These are phyloP conservation scores for Wallacemonas sp. DNA, from an alignment of 208 protist species.

Conservation along the genomic window DNA sequence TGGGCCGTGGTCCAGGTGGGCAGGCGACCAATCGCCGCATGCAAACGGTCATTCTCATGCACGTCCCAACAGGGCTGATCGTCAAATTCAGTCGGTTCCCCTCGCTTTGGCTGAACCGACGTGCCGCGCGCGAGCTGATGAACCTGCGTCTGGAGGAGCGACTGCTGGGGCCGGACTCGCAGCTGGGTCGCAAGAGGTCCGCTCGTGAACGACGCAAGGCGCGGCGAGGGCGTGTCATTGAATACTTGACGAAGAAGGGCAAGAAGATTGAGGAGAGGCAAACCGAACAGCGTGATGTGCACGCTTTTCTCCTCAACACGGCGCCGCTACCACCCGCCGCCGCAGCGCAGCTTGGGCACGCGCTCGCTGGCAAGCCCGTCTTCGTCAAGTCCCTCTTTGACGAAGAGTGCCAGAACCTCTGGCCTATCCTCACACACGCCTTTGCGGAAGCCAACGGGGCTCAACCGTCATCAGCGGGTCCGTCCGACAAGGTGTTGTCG, in stretches of 20 bases:
- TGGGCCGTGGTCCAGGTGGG: slow-evolving; percentile 80
- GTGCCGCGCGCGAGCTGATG: slow-evolving; percentile 73
- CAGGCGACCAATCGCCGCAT: slow-evolving; percentile 89
- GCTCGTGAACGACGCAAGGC: slow-evolving; percentile 27
- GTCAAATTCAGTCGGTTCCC: slow-evolving; percentile 87
- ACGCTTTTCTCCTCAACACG: slow-evolving; percentile 39
- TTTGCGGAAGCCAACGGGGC: slow-evolving; percentile 25
- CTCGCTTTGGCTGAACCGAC: slow-evolving; percentile 87
- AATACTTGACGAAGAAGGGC: slow-evolving; percentile 37
- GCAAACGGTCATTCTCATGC: slow-evolving; percentile 81
- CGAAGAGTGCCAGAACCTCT: slow-evolving; percentile 69
- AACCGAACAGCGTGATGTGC: slow-evolving; percentile 42
- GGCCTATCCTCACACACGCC: slow-evolving; percentile 52
- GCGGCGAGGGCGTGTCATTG: slow-evolving; percentile 23
- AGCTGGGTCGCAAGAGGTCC: slow-evolving; percentile 35
- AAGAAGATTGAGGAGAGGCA: slow-evolving; percentile 31
- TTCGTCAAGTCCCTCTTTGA: slow-evolving; percentile 62
- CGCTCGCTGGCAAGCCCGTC: slow-evolving; percentile 17
- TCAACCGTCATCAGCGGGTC: neutral
- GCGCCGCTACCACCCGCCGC: slow-evolving; percentile 24
- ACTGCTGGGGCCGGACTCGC: slow-evolving; percentile 52
- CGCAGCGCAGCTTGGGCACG: slow-evolving; percentile 20
- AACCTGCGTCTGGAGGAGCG: slow-evolving; percentile 77
- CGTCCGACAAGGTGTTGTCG: neutral
- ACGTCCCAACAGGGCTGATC: slow-evolving; percentile 60